Conservation (phyloP, 2,329 filamentous ascomycete species). For the Gyromitra esculenta region DNA sequence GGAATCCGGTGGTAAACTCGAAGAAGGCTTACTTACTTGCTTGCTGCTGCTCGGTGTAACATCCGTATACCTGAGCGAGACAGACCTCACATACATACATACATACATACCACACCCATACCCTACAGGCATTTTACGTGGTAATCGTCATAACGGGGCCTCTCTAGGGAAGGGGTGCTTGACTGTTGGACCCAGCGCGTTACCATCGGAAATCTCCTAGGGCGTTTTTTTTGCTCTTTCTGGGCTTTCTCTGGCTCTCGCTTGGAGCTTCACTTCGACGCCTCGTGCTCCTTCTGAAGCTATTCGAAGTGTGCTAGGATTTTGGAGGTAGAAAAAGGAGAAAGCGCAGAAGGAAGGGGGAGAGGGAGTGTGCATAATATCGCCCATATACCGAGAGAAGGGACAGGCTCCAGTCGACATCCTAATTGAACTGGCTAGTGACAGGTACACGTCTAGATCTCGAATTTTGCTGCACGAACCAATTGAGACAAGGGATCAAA, state of each 20-base stretch:
- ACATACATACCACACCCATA: too few species aligned
- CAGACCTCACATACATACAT: background rate
- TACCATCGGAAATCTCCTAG: conserved; percentile 33
- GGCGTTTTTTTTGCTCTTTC: conserved; percentile 11
- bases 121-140: conserved; percentile 41
- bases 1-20: background rate
- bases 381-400: conserved; percentile 30
- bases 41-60: background rate
- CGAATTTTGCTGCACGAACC: conserved; percentile 37
- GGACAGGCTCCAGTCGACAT: conserved; percentile 39
- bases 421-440: conserved; percentile 37
- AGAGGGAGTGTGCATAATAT: conserved; percentile 33
- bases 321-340: background rate
- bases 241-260: conserved; percentile 3
- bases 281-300: conserved; percentile 20
- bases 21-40: background rate
- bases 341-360: background rate
- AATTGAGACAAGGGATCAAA: conserved; percentile 49
- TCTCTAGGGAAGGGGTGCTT: conserved; percentile 40
- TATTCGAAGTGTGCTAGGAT: conserved; percentile 33
- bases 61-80: conserved; percentile 4
- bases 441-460: conserved; percentile 38
- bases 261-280: conserved; percentile 29
- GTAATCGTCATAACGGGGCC: conserved; percentile 45
- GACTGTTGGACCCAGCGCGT: conserved; percentile 28